Evolutionary conservation across 768 basidiomycete genomes (phyloP).

Genomic region (Sutorius australiensis): DNA sequence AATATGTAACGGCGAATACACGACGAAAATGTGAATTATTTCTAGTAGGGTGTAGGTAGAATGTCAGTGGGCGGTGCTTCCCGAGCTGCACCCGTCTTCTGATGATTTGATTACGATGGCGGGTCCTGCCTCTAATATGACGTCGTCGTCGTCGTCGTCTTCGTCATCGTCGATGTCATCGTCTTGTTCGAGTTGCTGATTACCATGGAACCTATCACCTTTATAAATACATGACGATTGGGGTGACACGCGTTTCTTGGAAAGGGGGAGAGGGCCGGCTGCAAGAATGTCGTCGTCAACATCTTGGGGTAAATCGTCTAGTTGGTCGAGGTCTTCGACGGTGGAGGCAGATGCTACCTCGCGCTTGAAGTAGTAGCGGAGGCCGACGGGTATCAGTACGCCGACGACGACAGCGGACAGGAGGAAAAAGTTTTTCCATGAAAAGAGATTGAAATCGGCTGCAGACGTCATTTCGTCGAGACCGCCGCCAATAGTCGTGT

Average conservation of each 20-base stretch:
- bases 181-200: constrained; percentile 50
- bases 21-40: constrained; percentile 2
- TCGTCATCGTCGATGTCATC: constrained; percentile 58
- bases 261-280: constrained; percentile 47
- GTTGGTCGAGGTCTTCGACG: constrained; percentile 32
- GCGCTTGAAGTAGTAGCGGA: constrained; percentile 77
- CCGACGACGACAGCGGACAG: constrained; percentile 83
- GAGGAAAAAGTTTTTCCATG: constrained; percentile 85
- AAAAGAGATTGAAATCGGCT: constrained; percentile 90
- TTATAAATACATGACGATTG: constrained; percentile 34
- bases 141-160: constrained; percentile 62
- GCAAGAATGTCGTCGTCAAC: constrained; percentile 51
- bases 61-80: constrained; percentile 20
- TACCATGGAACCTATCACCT: constrained; percentile 36
- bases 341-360: constrained; percentile 45
- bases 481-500: constrained; percentile 90
- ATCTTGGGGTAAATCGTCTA: constrained; percentile 35
- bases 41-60: constrained; percentile 10
- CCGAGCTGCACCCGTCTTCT: constrained; percentile 22
- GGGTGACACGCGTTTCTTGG: constrained; percentile 38
- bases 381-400: constrained; percentile 89
- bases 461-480: constrained; percentile 94
- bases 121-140: constrained; percentile 75
- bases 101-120: constrained; percentile 44
- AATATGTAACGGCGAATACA: constrained; percentile 15